phyloP scores from a whole-genome alignment of 2,329 filamentous ascomycete species.

The Biscogniauxia mediterranea region DNA sequence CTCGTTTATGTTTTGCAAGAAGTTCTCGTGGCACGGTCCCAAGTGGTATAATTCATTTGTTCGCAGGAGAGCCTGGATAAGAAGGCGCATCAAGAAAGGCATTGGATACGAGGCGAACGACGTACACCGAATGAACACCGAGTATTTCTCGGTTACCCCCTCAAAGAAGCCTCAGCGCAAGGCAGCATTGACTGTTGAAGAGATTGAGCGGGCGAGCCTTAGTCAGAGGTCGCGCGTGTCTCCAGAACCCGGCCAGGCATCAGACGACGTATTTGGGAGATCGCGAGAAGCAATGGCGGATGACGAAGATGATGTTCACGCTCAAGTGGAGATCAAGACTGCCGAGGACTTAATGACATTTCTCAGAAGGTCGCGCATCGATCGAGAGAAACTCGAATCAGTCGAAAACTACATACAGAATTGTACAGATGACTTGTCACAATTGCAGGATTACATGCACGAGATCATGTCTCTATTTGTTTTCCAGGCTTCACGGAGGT shows the following conservation, averaged over 20 bases:
- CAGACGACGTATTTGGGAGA: constrained; percentile 36
- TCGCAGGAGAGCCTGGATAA: constrained; percentile 82
- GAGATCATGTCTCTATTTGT: constrained; percentile 84
- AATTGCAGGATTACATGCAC: constrained; percentile 74
- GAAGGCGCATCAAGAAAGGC: constrained; percentile 69
- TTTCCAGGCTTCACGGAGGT: constrained; percentile 82
- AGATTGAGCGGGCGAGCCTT: constrained; percentile 31
- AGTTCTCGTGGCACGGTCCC: constrained; percentile 82
- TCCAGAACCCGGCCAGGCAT: constrained; percentile 30
- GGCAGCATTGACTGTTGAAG: constrained; percentile 38
- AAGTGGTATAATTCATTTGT: constrained; percentile 96
- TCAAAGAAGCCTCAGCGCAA: constrained; percentile 43
- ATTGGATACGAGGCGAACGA: constrained; percentile 45
- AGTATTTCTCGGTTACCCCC: constrained; percentile 76
- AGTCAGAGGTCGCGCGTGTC: constrained; percentile 32
- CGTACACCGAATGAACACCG: constrained; percentile 66
- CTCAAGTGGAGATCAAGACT: constrained; percentile 55
- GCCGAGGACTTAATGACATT: constrained; percentile 67
- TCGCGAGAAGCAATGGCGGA: constrained; percentile 26
- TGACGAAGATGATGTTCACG: constrained; percentile 30
- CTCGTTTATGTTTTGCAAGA: constrained; percentile 77
- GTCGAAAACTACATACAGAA: constrained; percentile 80
- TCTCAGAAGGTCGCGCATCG: constrained; percentile 71
- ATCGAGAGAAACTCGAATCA: constrained; percentile 86
- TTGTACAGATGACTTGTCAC: constrained; percentile 70